Conservation (phyloP, 2,329 filamentous ascomycete genomes). For the Ceratocystis alfenasii region DNA sequence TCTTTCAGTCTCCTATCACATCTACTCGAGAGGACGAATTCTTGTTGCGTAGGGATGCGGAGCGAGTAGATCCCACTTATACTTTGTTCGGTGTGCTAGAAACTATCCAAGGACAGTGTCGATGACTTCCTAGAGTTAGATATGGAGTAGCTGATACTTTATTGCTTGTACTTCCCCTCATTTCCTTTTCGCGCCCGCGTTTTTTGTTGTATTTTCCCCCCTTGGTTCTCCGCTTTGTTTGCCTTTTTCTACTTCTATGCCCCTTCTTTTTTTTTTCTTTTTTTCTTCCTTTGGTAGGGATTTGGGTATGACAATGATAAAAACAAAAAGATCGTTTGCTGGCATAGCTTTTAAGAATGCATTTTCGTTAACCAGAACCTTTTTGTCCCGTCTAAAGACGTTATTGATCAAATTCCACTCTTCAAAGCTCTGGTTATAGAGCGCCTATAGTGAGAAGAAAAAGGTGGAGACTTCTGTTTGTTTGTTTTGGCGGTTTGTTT, state of each 20-base stretch:
- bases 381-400: background rate
- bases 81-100: constrained; percentile 11
- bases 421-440: too few species aligned
- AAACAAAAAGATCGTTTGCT: constrained; percentile 9
- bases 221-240: background rate
- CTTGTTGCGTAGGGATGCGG: background rate
- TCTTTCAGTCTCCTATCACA: background rate
- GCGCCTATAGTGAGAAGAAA: background rate
- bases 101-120: background rate
- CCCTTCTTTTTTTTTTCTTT: background rate
- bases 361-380: background rate
- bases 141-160: constrained; percentile 15
- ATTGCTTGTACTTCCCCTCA: constrained; percentile 19
- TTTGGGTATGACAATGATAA: constrained; percentile 15
- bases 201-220: background rate
- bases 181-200: background rate
- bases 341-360: background rate
- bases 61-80: background rate
- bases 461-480: background rate
- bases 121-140: constrained; percentile 11
- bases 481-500: background rate
- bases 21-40: background rate
- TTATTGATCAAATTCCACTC: background rate
- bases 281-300: background rate
- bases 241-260: background rate